Base-by-base conservation (phyloP, 805 yeast species). In the Candida easanensis region DNA sequence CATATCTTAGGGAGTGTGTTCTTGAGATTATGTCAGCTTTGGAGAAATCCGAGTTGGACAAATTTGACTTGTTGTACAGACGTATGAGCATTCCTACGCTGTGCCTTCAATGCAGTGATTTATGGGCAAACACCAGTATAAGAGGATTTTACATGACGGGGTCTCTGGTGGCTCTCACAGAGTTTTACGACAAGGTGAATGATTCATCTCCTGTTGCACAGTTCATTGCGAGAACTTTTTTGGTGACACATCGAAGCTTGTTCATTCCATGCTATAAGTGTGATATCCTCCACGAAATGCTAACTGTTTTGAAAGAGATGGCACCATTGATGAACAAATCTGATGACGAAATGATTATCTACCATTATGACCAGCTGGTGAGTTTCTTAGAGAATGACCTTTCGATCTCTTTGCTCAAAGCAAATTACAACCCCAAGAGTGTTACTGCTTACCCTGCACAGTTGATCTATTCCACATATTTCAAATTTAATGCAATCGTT, bases 191-290 rank as follows among this genome's bases (percentile, higher is more conserved):
- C 2, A 32, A 34, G 8, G 28, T 46, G 1, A 27, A 37, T 14
- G 52, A 56, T 11, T 20, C 42, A 2, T 51, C 58, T 3, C 57
- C 58, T 13, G 8, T 41, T 3, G 43, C 57, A 1, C 13, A 13
- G 1, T 58, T 55, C 27, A 34, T 51, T 6, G 44, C 51, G 0
- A 31, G 36, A 2, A 25, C 52, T 0, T 23, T 31, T 4, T 28
- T 46, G 10, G 18, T 34, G 10, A 33, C 48, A n/a, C 38, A 41
- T 17, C 36, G 41, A 20, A 22, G 48, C 4, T 39, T 58, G 19
- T 52, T 52, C 37, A 34, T 53, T 2, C 61, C 62, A 0, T 44
- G 37, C 25, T 57, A 56, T 38, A 11, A 49, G 2, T 33, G 26
- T 27, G 47, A 39, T 2, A 45, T 56, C 6, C 43, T 57, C 5